These are phyloP conservation scores for Helenozyma rhizophorensis DNA, from an alignment of 805 yeast species.

Conservation along the genomic window DNA sequence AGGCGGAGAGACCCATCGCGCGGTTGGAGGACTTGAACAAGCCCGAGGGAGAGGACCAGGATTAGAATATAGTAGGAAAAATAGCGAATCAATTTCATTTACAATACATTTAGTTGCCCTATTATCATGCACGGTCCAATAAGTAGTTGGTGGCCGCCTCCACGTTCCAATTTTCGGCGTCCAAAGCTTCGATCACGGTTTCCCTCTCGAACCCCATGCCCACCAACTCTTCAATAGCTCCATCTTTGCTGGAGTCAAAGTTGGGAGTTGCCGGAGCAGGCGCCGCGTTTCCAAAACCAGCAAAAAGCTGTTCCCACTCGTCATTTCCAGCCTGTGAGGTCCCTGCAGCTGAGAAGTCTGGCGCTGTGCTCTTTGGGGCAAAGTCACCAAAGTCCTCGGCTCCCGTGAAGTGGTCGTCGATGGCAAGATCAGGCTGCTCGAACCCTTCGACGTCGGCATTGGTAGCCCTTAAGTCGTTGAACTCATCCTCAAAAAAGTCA, in stretches of 20 bases:
- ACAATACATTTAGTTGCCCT: no score
- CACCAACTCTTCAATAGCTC: conserved; percentile 70
- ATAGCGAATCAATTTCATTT: no score
- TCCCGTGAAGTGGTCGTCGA: conserved; percentile 41
- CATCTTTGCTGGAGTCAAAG: conserved; percentile 35
- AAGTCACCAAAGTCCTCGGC: conserved; percentile 18
- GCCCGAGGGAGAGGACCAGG: conserved; percentile 4
- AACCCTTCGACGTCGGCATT: conserved; percentile 25
- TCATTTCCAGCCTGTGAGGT: conserved; percentile 40
- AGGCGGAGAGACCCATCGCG: conserved; percentile 36
- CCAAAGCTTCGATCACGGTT: conserved; percentile 65
- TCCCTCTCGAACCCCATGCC: conserved; percentile 84
- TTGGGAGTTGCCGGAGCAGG: conserved; percentile 4
- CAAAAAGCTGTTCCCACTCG: conserved; percentile 93
- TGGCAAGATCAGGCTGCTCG: conserved; percentile 17
- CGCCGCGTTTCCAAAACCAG: conserved; percentile 67
- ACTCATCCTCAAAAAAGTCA: conserved; percentile 36
- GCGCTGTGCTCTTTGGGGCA: conserved; percentile 12
- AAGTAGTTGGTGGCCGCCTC: conserved; percentile 85
- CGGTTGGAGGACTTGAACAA: conserved; percentile 35
- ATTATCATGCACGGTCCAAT: conserved; percentile 62
- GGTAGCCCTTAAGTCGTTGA: conserved; percentile 33
- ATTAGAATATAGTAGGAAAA: no score
- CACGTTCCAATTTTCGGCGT: conserved; percentile 66
- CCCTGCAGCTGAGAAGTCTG: conserved; percentile 5